These are phyloP conservation scores for Xylaria acuta DNA, from an alignment of 495 filamentous ascomycete species.

Conservation along the genomic window DNA sequence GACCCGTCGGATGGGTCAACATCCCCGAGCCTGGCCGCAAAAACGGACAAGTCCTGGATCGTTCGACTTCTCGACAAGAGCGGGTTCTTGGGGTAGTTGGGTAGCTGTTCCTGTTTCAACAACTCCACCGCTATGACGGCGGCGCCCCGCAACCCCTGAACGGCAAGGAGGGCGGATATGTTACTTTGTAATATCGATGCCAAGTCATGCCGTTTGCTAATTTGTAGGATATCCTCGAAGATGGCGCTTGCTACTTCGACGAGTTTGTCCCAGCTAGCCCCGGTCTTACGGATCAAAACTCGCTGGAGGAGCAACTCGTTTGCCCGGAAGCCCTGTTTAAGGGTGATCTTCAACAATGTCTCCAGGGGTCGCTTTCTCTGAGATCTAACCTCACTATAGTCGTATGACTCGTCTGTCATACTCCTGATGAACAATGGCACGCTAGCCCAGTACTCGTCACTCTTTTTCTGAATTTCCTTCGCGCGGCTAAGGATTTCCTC, in stretches of 20 bases:
- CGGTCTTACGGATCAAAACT: conserved; percentile 49
- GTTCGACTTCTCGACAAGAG: conserved; percentile 43
- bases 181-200: conserved; percentile 41
- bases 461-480: conserved; percentile 47
- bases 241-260: conserved; percentile 47
- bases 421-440: conserved; percentile 48
- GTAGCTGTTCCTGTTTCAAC: conserved; percentile 50
- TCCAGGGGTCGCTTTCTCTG: conserved; percentile 34
- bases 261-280: conserved; percentile 44
- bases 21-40: conserved; percentile 39
- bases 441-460: conserved; percentile 42
- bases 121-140: conserved; percentile 51
- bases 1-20: conserved; percentile 39
- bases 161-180: conserved; percentile 41
- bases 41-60: conserved; percentile 43
- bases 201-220: conserved; percentile 49
- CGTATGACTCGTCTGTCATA: conserved; percentile 37
- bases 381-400: conserved; percentile 27
- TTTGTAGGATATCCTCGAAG: conserved; percentile 47
- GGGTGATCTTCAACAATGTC: conserved; percentile 42
- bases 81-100: conserved; percentile 48
- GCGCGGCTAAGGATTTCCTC: conserved; percentile 38
- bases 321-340: conserved; percentile 49
- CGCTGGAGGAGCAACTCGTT: conserved; percentile 56
- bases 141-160: conserved; percentile 55